Evolutionary conservation across 352 stramenopile species (phyloP).

Genomic region (Albugo laibachii): DNA sequence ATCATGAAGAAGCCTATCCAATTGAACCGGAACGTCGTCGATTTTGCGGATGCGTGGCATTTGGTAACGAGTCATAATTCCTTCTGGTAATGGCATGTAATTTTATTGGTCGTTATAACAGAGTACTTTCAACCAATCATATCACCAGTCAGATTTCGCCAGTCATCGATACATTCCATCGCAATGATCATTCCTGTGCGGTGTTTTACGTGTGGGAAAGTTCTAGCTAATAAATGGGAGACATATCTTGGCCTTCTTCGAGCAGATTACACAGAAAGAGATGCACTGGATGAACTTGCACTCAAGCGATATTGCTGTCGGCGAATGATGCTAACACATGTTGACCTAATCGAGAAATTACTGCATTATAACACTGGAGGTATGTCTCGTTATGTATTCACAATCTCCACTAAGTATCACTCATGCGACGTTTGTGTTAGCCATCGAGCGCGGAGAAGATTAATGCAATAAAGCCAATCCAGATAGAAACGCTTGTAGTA

Average conservation of each 20-base stretch:
- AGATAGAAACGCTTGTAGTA: slow-evolving; percentile 1
- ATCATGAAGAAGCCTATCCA: too few species aligned
- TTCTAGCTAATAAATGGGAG: slow-evolving; percentile 99
- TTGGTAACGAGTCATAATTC: too few species aligned
- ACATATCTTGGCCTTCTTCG: slow-evolving; percentile 95
- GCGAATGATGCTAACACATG: slow-evolving; percentile 97
- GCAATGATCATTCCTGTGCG: slow-evolving; percentile 98
- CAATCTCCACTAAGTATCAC: not conserved
- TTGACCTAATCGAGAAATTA: slow-evolving; percentile 99
- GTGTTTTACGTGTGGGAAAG: slow-evolving; percentile 99
- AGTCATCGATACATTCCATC: slow-evolving; percentile 1
- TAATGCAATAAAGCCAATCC: slow-evolving; percentile 14
- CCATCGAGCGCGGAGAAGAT: slow-evolving; percentile 65
- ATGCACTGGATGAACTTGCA: slow-evolving; percentile 95
- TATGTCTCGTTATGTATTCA: slow-evolving; percentile 11
- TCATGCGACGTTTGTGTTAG: slow-evolving; percentile 13
- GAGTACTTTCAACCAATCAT: too few species aligned
- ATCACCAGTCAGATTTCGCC: too few species aligned
- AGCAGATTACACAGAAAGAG: slow-evolving; percentile 92
- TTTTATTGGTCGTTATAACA: too few species aligned
- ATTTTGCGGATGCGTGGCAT: too few species aligned
- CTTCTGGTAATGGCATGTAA: too few species aligned
- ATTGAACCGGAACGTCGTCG: too few species aligned
- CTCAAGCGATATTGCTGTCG: slow-evolving; percentile 98
- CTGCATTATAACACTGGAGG: slow-evolving; percentile 98